Evolutionary conservation across 2,329 filamentous ascomycete species (phyloP).

Genomic region (Nothophaeocryptopus gaeumannii): DNA sequence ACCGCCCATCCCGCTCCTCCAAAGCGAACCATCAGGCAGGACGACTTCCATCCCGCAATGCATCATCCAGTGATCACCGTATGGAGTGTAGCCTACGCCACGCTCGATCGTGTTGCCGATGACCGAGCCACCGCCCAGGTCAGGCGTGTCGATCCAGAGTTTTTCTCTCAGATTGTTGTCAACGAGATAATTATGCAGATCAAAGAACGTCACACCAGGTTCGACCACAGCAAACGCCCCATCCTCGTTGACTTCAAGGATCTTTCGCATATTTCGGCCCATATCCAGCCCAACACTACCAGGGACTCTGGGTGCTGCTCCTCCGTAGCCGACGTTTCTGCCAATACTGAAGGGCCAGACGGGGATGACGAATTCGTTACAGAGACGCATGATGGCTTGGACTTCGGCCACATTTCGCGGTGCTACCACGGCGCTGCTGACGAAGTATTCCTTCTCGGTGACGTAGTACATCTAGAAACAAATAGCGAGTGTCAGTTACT

Average conservation of each 20-base stretch:
- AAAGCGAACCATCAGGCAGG: constrained; percentile 39
- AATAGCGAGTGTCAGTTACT: too few species aligned
- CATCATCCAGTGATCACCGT: constrained; percentile 46
- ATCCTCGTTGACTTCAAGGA: constrained; percentile 52
- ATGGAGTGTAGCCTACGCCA: constrained; percentile 40
- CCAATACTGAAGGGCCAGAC: constrained; percentile 52
- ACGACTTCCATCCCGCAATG: constrained; percentile 47
- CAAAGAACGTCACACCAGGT: constrained; percentile 55
- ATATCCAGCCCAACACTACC: constrained; percentile 53
- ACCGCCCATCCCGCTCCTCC: constrained; percentile 44
- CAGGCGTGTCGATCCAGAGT: constrained; percentile 48
- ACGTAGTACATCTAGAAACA: constrained; percentile 29
- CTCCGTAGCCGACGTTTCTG: constrained; percentile 54
- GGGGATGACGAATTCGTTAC: constrained; percentile 47
- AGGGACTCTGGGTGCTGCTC: constrained; percentile 53
- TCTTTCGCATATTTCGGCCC: constrained; percentile 53
- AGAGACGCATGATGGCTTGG: constrained; percentile 46
- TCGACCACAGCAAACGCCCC: constrained; percentile 53
- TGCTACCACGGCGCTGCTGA: constrained; percentile 44
- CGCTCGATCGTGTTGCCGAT: constrained; percentile 52
- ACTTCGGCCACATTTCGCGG: constrained; percentile 43
- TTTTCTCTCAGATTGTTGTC: constrained; percentile 38
- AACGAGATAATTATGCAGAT: constrained; percentile 51
- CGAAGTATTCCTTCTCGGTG: constrained; percentile 44
- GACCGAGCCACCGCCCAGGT: constrained; percentile 51